phyloP scores from a whole-genome alignment of 1,284 basidiomycete species.

The Apiotrichum mycotoxinovorans region DNA sequence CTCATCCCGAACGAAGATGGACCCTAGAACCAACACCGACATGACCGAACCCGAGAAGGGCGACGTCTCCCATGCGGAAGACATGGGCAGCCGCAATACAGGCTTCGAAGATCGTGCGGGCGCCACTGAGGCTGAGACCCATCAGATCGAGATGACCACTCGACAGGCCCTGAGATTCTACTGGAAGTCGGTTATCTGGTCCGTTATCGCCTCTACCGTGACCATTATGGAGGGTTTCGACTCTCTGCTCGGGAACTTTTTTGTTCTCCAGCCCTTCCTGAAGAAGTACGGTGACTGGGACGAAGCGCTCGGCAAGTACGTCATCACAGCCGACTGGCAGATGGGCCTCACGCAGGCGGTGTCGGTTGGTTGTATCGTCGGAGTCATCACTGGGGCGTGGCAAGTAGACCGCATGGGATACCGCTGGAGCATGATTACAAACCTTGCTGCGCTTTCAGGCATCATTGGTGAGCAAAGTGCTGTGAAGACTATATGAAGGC shows the following conservation, averaged over 20 bases:
- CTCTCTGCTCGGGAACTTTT: not conserved
- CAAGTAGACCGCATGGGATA: not conserved
- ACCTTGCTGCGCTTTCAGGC: not conserved
- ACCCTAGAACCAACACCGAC: no score
- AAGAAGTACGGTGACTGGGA: not conserved
- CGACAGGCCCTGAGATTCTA: not conserved
- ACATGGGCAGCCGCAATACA: not conserved
- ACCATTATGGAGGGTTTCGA: slow-evolving; percentile 6
- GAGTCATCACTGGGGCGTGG: not conserved
- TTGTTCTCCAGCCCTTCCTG: not conserved
- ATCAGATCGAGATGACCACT: not conserved
- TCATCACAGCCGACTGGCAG: slow-evolving; percentile 4
- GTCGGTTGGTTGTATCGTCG: not conserved
- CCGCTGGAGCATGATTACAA: not conserved
- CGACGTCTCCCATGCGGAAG: not conserved
- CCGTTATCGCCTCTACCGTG: not conserved
- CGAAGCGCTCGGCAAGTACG: not conserved
- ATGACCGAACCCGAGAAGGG: not conserved
- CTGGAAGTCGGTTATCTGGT: slow-evolving; percentile 3
- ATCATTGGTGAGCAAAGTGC: slow-evolving; percentile 14
- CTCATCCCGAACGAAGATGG: not conserved
- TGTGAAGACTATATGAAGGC: not conserved
- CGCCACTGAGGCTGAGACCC: not conserved
- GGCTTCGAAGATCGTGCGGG: not conserved
- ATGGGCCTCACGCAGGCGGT: not conserved